Conservation (phyloP, 108 stramenopile genomes). For the Epipyxis sp. region DNA sequence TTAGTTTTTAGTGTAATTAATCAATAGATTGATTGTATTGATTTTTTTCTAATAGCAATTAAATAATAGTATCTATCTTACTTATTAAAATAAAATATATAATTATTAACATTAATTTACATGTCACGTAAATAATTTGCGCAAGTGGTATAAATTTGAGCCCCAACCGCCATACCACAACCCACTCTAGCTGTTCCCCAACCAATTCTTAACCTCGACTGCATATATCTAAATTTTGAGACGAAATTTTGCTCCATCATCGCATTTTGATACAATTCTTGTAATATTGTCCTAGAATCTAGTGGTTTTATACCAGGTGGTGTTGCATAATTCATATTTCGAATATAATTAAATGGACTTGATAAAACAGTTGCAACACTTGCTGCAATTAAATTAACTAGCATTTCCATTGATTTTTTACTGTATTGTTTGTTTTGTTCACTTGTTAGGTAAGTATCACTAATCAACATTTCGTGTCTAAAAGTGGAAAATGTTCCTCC, state of each 20-base stretch:
- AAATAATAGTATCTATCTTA: too few relatives aligned
- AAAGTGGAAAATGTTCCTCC: slow-evolving; percentile 14
- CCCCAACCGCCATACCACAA: slow-evolving; percentile 31
- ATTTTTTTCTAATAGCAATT: too few relatives aligned
- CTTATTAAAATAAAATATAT: too few relatives aligned
- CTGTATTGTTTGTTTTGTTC: slow-evolving; percentile 2
- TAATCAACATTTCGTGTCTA: slow-evolving; percentile 1
- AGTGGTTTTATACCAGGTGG: neutral
- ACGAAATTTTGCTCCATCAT: neutral
- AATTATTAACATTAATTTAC: too few relatives aligned
- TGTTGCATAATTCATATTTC: slow-evolving; percentile 23
- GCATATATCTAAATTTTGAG: neutral
- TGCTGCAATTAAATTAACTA: slow-evolving; percentile 7
- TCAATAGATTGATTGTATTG: too few relatives aligned
- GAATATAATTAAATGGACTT: slow-evolving; percentile 26
- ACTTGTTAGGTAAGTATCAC: neutral
- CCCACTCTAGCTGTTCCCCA: slow-evolving; percentile 34
- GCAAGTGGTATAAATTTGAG: slow-evolving; percentile 1
- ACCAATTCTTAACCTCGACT: slow-evolving; percentile 17
- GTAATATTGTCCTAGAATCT: neutral
- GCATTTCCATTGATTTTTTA: neutral
- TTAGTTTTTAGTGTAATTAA: too few relatives aligned
- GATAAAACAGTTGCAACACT: slow-evolving; percentile 24
- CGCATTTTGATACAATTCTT: neutral
- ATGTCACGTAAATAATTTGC: neutral